phyloP scores from a whole-genome alignment of 768 basidiomycete species.

The Agrocybe pediades region DNA sequence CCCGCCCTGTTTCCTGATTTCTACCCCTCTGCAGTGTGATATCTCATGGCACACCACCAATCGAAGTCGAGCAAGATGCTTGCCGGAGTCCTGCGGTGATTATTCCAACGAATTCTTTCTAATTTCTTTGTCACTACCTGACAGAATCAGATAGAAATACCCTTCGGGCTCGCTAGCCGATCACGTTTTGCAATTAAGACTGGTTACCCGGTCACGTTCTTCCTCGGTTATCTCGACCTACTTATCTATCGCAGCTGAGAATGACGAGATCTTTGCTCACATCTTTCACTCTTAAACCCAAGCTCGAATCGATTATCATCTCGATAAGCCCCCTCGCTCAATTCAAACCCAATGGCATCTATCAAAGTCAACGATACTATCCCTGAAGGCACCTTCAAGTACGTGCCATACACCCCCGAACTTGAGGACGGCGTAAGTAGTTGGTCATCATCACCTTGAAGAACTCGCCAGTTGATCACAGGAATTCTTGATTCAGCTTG shows the following conservation, averaged over 20 bases:
- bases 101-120: neutral
- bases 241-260: neutral
- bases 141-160: neutral
- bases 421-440: slow-evolving; percentile 60
- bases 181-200: neutral
- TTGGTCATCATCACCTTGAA: slow-evolving; percentile 7
- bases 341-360: slow-evolving; percentile 23
- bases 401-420: slow-evolving; percentile 62
- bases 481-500: slow-evolving; percentile 37
- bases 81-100: neutral
- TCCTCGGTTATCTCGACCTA: neutral
- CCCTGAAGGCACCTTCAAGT: slow-evolving; percentile 41
- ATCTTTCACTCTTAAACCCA: neutral
- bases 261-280: neutral
- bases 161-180: neutral
- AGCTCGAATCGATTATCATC: neutral
- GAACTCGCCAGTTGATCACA: slow-evolving; percentile 12
- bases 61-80: neutral
- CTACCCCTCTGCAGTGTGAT: neutral
- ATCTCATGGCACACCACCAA: neutral
- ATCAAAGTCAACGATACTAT: slow-evolving; percentile 40
- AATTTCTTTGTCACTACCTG: neutral
- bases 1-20: too few relatives aligned
- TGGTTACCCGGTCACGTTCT: neutral
- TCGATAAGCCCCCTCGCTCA: neutral